Percentiles rank a stretch among this genome's conserved stretches.
phyloP scores from a whole-genome alignment of 208 protist genomes.

The Tritrichomonas foetus region DNA sequence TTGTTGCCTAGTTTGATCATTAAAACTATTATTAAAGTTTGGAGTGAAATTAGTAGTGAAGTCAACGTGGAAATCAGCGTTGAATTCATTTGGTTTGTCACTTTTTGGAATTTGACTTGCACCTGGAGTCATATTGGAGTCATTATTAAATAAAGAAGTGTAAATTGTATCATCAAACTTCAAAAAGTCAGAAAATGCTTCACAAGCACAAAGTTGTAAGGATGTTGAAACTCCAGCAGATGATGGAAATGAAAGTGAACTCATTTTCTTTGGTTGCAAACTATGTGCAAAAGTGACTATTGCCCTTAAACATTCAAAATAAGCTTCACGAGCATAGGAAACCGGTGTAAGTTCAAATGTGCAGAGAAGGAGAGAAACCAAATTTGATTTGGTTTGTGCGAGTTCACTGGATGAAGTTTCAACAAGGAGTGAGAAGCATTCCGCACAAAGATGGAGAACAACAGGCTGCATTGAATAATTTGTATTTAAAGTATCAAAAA shows the following conservation, averaged over 20 bases:
- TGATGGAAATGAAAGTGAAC: neutral
- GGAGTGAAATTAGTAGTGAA: neutral
- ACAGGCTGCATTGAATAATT: neutral
- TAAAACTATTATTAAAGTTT: neutral
- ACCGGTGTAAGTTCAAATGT: neutral
- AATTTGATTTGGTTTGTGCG: neutral
- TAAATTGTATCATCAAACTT: too few species aligned
- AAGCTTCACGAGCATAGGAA: neutral
- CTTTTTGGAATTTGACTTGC: too few species aligned
- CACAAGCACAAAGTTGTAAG: neutral
- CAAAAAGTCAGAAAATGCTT: neutral
- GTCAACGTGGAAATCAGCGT: too few species aligned
- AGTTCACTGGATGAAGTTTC: neutral
- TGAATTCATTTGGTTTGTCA: too few species aligned
- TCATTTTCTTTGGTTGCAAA: neutral
- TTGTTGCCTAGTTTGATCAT: neutral
- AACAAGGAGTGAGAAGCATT: neutral
- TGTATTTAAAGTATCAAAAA: neutral
- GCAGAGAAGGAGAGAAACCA: neutral
- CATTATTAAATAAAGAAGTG: too few species aligned
- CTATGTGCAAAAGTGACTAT: neutral
- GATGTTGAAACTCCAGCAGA: neutral
- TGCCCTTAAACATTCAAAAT: neutral
- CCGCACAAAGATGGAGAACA: neutral
- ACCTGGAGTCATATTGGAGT: too few species aligned